Conservation (phyloP, 371 early-diverging fungal genomes). For the Scutellospora calospora region DNA sequence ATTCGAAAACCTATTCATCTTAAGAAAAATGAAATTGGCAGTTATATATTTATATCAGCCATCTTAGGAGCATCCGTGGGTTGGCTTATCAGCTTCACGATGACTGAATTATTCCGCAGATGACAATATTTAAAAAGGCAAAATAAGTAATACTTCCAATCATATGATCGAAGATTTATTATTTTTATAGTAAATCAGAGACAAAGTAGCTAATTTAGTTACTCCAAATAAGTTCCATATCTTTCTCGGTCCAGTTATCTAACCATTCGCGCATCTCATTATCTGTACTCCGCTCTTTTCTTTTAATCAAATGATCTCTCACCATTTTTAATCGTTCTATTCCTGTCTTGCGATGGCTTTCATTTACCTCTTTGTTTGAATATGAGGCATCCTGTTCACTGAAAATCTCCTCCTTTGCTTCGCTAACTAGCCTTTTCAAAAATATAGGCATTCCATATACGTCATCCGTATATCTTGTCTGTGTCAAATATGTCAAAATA, state of each 20-base stretch:
- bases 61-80: neutral
- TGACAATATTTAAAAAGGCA: neutral
- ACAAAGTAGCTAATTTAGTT: neutral
- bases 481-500: slow-evolving; percentile 19
- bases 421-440: slow-evolving; percentile 29
- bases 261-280: neutral
- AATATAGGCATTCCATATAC: slow-evolving; percentile 33
- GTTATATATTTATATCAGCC: neutral
- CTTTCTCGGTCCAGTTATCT: neutral
- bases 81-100: neutral
- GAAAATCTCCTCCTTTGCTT: slow-evolving; percentile 18
- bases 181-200: neutral
- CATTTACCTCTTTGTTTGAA: neutral
- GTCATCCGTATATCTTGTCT: slow-evolving; percentile 34
- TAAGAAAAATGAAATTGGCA: slow-evolving; percentile 1
- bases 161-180: neutral
- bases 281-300: neutral
- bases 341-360: slow-evolving; percentile 2
- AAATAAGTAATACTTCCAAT: neutral
- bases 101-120: slow-evolving; percentile 1
- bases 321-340: slow-evolving; percentile 40
- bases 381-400: neutral
- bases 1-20: neutral
- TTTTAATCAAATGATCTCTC: slow-evolving; percentile 36
- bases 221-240: neutral